Base-by-base conservation (phyloP, 192 early-diverging fungal genomes). In the Physocladia obscura region DNA sequence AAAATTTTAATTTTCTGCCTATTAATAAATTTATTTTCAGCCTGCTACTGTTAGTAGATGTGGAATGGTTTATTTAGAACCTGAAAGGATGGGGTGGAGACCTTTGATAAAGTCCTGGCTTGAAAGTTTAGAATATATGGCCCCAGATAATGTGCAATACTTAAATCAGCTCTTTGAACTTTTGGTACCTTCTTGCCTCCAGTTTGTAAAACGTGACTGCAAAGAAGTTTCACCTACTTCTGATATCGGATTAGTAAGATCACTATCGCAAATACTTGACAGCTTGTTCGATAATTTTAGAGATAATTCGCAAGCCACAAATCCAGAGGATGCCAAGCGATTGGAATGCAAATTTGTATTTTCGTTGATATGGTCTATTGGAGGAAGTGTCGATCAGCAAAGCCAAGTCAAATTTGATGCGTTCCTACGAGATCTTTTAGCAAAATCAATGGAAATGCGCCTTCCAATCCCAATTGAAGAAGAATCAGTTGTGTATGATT, bases 41-140 rank as follows among this genome's bases (percentile, higher is more conserved):
- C 86, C 86, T 1, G 86, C 86, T 4, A 88, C 86, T 2, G 86
- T 88, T 11, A 82, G 80, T 86, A 74, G 86, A 36, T 88, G 86
- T 57, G 86, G 86, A 13, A 88, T 88, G 86, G 84, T 88, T 2
- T 86, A 83, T 58, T 61, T 88, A 60, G 86, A 88, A 54, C 84
- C 86, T 5, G 84, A 82, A 49, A 60, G 82, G 32, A 51, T 88
- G 34, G 86, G 86, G 19, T 88, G 86, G 86, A 74, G 63, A 47
- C 86, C 86, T 3, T 32, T 83, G 2, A 47, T 84, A 38, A 58
- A 58, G 32, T 84, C 84, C 17, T 88, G 86, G 86, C 62, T 85
- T 0, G 79, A 86, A 59, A 67, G 62, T 0, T 29, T 82, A 1
- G 36, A 52, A 4, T 84, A 81, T 47, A 49, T 87, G 24, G 27